phyloP scores from a whole-genome alignment of 495 filamentous ascomycete genomes.

The Daldinia caldariorum region DNA sequence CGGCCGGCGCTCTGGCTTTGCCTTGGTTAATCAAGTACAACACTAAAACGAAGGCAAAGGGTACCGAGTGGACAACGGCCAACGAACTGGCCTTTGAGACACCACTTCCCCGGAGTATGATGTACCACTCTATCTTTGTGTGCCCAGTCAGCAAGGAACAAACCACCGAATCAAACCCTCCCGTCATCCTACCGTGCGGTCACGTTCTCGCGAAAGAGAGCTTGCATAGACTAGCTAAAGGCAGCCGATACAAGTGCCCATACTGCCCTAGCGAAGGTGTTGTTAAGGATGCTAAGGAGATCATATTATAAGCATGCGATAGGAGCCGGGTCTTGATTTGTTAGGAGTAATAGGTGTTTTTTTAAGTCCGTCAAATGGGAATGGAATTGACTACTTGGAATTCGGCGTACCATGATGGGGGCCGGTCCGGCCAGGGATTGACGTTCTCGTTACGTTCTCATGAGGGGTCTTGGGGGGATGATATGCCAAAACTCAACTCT shows the following conservation, averaged over 20 bases:
- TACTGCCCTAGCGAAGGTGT: slow-evolving; percentile 92
- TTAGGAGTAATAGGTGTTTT: neutral
- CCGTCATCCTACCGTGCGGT: slow-evolving; percentile 97
- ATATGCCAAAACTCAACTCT: slow-evolving; percentile 3
- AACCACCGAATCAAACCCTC: slow-evolving; percentile 90
- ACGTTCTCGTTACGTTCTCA: neutral
- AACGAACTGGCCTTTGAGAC: slow-evolving; percentile 95
- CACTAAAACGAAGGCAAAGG: slow-evolving; percentile 82
- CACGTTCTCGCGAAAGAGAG: slow-evolving; percentile 92
- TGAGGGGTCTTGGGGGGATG: neutral
- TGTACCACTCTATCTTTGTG: slow-evolving; percentile 97
- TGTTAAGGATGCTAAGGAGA: slow-evolving; percentile 76
- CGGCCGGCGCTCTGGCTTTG: slow-evolving; percentile 89
- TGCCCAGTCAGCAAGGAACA: slow-evolving; percentile 97
- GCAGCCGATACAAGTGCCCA: slow-evolving; percentile 87
- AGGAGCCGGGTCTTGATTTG: neutral
- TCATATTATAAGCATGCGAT: slow-evolving; percentile 57
- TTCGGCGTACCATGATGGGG: neutral
- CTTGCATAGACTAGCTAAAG: slow-evolving; percentile 78
- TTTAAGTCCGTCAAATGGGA: neutral
- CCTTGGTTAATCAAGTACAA: slow-evolving; percentile 85
- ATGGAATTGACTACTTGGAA: neutral
- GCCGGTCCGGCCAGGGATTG: neutral
- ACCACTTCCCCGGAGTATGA: slow-evolving; percentile 82
- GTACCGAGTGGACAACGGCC: slow-evolving; percentile 92